Percentiles rank a stretch among this genome's conserved stretches.
Evolutionary conservation across 106 monocot genomes (phyloP).

Genomic region (Alisma plantagoaquatica): DNA sequence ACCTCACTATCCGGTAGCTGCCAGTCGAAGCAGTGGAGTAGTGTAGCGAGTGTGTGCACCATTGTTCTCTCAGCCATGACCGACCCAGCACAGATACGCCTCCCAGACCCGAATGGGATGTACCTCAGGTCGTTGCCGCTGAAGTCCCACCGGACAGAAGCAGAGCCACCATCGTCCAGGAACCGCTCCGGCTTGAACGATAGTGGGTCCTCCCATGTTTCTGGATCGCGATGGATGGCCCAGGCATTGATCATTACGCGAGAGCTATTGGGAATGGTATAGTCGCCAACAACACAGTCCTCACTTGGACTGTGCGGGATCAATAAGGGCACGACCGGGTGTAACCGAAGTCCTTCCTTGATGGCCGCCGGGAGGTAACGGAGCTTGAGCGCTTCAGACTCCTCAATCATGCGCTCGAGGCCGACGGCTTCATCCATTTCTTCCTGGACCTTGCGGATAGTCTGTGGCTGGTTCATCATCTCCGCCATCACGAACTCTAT

Average conservation of each 20-base stretch:
- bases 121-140: conserved; percentile 7
- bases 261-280: conserved; percentile 8
- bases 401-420: conserved; percentile 5
- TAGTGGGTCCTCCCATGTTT: conserved; percentile 13
- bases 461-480: conserved; percentile 6
- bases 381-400: conserved; percentile 8
- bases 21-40: conserved; percentile 29
- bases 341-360: conserved; percentile 14
- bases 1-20: conserved; percentile 8
- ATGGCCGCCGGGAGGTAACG: conserved; percentile 9
- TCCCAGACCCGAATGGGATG: conserved; percentile 13
- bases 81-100: conserved; percentile 14
- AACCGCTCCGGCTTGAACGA: conserved; percentile 24
- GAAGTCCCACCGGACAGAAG: not conserved
- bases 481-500: conserved; percentile 20
- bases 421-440: conserved; percentile 20
- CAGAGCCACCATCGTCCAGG: no score
- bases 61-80: conserved; percentile 14
- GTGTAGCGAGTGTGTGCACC: conserved; percentile 1
- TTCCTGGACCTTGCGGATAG: conserved; percentile 1
- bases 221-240: conserved; percentile 13
- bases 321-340: conserved; percentile 20
- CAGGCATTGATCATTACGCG: conserved; percentile 20
- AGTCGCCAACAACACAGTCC: conserved; percentile 6
- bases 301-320: conserved; percentile 15